Conservation (phyloP, 257 asterid species). For the Prunella vulgaris region DNA sequence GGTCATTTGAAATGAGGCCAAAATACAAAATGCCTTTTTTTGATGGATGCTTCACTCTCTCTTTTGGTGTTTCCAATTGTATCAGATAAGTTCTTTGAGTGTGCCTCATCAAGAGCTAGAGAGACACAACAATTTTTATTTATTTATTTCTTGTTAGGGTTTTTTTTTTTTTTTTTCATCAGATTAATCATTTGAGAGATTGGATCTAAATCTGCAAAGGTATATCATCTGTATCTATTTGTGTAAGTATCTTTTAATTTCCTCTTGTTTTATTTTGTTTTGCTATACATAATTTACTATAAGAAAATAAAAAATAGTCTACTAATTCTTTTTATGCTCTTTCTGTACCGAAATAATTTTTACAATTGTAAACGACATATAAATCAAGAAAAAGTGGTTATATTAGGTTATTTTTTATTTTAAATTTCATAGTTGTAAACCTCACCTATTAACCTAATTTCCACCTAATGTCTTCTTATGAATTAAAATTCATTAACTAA, state of each 20-base stretch:
- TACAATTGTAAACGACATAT: too few species aligned
- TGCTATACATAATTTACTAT: too few species aligned
- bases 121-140: neutral
- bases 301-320: too few species aligned
- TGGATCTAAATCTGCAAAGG: neutral
- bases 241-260: too few species aligned
- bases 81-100: neutral
- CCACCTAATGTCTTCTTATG: too few species aligned
- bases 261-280: neutral
- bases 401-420: too few species aligned
- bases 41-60: neutral
- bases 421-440: too few species aligned
- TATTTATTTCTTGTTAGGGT: neutral
- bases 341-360: too few species aligned
- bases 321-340: too few species aligned
- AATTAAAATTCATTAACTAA: too few species aligned
- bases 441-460: too few species aligned
- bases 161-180: neutral
- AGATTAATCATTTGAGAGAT: neutral
- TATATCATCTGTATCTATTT: neutral
- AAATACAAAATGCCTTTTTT: constrained; percentile 7
- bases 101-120: neutral
- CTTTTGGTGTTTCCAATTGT: constrained; percentile 24
- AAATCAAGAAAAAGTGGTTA: too few species aligned
- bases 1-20: constrained; percentile 21